A percentile compares a stretch with the other conserved stretches of the same genome.
These are phyloP conservation scores for Cocos nucifera DNA, from an alignment of 176 grass and related monocot species.

Conservation along the genomic window DNA sequence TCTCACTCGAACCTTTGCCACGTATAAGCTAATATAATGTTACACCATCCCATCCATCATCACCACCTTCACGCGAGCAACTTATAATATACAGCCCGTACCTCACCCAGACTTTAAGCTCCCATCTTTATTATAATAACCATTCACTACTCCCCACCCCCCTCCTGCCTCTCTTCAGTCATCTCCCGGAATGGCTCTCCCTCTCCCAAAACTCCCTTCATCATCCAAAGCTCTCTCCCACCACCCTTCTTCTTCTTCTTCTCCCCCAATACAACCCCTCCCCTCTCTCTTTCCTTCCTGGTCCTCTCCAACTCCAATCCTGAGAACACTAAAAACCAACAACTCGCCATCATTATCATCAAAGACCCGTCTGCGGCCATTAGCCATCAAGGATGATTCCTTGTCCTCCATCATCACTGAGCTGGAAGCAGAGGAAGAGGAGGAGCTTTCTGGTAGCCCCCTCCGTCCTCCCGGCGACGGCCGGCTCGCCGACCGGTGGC, in stretches of 20 bases:
- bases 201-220: background rate
- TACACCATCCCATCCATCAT: no score
- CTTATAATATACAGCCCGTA: no score
- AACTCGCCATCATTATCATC: background rate
- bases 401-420: slow-evolving; percentile 41
- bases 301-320: slow-evolving; percentile 1
- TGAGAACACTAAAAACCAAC: background rate
- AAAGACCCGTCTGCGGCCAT: slow-evolving; percentile 2
- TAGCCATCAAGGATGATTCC: slow-evolving; percentile 23
- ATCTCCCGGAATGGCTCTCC: background rate
- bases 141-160: background rate
- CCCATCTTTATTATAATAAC: no score
- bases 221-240: background rate
- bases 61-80: no score
- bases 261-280: background rate
- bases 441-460: background rate
- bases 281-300: background rate
- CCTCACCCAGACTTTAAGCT: no score
- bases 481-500: slow-evolving; percentile 40
- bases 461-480: background rate
- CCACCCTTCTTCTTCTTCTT: slow-evolving; percentile 7
- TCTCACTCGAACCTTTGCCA: no score
- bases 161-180: background rate
- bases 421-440: slow-evolving; percentile 12
- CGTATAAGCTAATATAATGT: no score